Evolutionary conservation across 768 basidiomycete species (phyloP), one percentile per base, ranked within the genome.

Genomic region (Leccinum pellstonianum): DNA sequence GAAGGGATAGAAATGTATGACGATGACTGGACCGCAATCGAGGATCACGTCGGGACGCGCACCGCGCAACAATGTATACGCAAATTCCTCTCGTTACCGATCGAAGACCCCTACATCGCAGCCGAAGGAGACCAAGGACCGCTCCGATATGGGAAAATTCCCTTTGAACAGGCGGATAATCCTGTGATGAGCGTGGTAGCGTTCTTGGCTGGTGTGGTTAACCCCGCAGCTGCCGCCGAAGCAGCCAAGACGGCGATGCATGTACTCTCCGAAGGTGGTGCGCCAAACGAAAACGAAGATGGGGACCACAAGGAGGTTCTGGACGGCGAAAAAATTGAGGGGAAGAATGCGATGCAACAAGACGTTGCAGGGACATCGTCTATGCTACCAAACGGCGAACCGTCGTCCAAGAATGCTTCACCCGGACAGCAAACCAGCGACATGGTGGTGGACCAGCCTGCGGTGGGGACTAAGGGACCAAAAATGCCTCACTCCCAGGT

Each of bases 151-250:
- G 86, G 87, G 0, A 77, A 89, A 17, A 81, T 97, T 56, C 96
- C 96, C 1, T 97, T 98, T 70, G 90, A 94, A 66, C 91, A 94
- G 71, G 86, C 91, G 5, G 97, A 99, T 69, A 98, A 98, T 69
- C 97, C 97, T 0, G 93, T 99, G 17, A 94, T 99, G 94, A 93
- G 91, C 72, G 97, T 98, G 23, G 95, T 98, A 19, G 94, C 97
- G 2, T 98, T 98, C 78, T 80, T 99, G 23, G 94, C 97, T 8
- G 91, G 93, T 7, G 94, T 95, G 10, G 90, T 98, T 7, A 86
- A 86, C 10, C 93, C 94, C 0, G 87, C 88, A 0, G 90, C 97
- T 4, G 96, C 95, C 4, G 91, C 93, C 0, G 94, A 94, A 60
- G 95, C 95, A 1, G 97, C 97, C 7, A 94, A 94, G 72, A 87